phyloP scores from a whole-genome alignment of 805 yeast species.

The Candida maltosa region DNA sequence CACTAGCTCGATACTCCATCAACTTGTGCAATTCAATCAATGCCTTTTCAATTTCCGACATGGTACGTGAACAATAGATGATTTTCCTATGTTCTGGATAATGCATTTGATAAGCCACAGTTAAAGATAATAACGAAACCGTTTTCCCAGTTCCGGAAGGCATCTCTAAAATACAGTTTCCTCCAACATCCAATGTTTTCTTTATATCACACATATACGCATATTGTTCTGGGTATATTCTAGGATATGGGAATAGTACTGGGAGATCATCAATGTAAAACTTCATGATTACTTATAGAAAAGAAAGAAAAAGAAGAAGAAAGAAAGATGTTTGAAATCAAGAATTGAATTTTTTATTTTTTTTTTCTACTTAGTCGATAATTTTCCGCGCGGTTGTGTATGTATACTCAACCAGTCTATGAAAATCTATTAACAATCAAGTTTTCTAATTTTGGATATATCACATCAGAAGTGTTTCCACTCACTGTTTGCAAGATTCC shows the following conservation, averaged over 20 bases:
- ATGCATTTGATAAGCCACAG: conserved; percentile 93
- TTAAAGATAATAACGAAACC: conserved; percentile 81
- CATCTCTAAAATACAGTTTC: conserved; percentile 95
- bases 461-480: conserved; percentile 82
- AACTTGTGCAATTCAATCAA: conserved; percentile 82
- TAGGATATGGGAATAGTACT: conserved; percentile 92
- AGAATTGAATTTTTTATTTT: too few relatives aligned
- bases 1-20: conserved; percentile 82
- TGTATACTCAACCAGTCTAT: too few relatives aligned
- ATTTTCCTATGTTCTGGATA: conserved; percentile 93
- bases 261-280: conserved; percentile 95
- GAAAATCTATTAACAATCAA: conserved; percentile 14
- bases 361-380: too few relatives aligned
- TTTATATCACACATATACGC: conserved; percentile 96
- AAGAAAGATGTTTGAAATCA: too few relatives aligned
- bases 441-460: conserved; percentile 64
- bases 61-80: conserved; percentile 97
- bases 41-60: conserved; percentile 98
- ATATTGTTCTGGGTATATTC: conserved; percentile 97
- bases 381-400: too few relatives aligned
- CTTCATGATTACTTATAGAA: too few relatives aligned
- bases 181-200: conserved; percentile 91
- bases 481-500: conserved; percentile 50
- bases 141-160: conserved; percentile 99
- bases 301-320: too few relatives aligned